Evolutionary conservation across 768 basidiomycete species (phyloP).

Genomic region (Tylopilus felleus): DNA sequence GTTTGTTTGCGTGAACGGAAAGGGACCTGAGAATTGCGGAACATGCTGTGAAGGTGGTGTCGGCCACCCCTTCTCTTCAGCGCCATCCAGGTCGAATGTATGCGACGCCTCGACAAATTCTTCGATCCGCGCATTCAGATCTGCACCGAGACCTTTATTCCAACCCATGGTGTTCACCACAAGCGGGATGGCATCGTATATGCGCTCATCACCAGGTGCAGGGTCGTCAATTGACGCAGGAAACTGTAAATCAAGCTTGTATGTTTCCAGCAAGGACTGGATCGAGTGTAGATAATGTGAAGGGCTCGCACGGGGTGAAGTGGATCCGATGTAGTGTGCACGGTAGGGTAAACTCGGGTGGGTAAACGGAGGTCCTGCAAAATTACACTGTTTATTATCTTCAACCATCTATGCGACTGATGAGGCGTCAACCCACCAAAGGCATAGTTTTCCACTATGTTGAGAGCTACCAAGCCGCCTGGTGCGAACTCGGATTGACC

Average conservation of each 20-base stretch:
- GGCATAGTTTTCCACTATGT: constrained; percentile 59
- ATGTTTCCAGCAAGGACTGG: constrained; percentile 60
- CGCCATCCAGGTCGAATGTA: constrained; percentile 21
- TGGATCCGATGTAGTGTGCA: constrained; percentile 80
- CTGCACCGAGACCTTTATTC: constrained; percentile 89
- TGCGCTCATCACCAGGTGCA: constrained; percentile 34
- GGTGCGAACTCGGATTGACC: constrained; percentile 95
- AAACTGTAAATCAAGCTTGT: constrained; percentile 65
- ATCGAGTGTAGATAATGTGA: constrained; percentile 71
- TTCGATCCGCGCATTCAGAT: constrained; percentile 70
- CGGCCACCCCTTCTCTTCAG: constrained; percentile 25
- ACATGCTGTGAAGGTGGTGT: background rate
- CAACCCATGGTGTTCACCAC: constrained; percentile 97
- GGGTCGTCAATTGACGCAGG: constrained; percentile 32
- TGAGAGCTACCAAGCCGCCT: constrained; percentile 79
- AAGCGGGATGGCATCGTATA: constrained; percentile 66
- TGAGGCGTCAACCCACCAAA: constrained; percentile 52
- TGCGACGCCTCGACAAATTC: constrained; percentile 53
- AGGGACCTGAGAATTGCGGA: background rate
- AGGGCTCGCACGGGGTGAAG: constrained; percentile 75
- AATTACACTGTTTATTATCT: background rate
- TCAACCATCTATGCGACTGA: background rate
- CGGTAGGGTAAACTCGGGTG: constrained; percentile 68
- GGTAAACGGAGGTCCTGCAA: constrained; percentile 80
- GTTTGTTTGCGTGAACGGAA: background rate